A percentile compares a stretch with the other conserved stretches of the same genome.
Evolutionary conservation across 1,284 basidiomycete genomes (phyloP).

Genomic region (Pascua guehoae): DNA sequence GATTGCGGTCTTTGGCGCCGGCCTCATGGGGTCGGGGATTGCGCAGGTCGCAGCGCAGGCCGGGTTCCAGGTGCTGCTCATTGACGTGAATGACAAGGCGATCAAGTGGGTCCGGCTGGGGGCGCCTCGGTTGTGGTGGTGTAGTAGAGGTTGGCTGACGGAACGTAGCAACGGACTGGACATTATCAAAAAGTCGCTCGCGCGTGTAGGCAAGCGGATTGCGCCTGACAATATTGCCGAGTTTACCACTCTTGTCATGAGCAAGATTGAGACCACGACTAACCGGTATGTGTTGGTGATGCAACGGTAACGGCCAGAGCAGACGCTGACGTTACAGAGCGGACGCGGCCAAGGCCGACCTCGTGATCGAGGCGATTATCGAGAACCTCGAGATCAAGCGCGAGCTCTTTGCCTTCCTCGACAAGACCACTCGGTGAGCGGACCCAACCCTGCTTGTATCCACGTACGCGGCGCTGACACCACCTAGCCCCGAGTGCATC

Average conservation of each 20-base stretch:
- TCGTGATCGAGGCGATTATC: slow-evolving; percentile 59
- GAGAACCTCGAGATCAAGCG: slow-evolving; percentile 57
- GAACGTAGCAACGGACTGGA: slow-evolving; percentile 52
- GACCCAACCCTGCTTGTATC: neutral
- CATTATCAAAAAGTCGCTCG: slow-evolving; percentile 56
- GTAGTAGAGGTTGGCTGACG: too few species aligned
- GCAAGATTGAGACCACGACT: slow-evolving; percentile 53
- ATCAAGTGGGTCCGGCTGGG: slow-evolving; percentile 32
- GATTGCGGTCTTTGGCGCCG: slow-evolving; percentile 52
- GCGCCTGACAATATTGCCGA: slow-evolving; percentile 50
- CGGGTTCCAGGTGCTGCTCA: slow-evolving; percentile 50
- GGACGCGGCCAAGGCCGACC: slow-evolving; percentile 53
- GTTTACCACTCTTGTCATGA: slow-evolving; percentile 45
- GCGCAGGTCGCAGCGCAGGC: slow-evolving; percentile 53
- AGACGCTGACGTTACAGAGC: slow-evolving; percentile 17
- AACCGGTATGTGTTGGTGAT: slow-evolving; percentile 44
- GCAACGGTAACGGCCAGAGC: too few species aligned
- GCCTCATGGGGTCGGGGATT: slow-evolving; percentile 56
- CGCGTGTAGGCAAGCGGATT: slow-evolving; percentile 54
- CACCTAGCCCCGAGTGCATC: slow-evolving; percentile 34
- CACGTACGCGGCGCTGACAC: neutral
- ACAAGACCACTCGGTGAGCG: slow-evolving; percentile 51
- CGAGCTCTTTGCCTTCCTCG: slow-evolving; percentile 55
- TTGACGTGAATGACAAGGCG: slow-evolving; percentile 49
- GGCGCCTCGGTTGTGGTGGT: too few species aligned